A percentile compares a stretch with the other conserved stretches of the same genome.
phyloP scores from a whole-genome alignment of 768 basidiomycete genomes.

The Aureoboletus auriporus region DNA sequence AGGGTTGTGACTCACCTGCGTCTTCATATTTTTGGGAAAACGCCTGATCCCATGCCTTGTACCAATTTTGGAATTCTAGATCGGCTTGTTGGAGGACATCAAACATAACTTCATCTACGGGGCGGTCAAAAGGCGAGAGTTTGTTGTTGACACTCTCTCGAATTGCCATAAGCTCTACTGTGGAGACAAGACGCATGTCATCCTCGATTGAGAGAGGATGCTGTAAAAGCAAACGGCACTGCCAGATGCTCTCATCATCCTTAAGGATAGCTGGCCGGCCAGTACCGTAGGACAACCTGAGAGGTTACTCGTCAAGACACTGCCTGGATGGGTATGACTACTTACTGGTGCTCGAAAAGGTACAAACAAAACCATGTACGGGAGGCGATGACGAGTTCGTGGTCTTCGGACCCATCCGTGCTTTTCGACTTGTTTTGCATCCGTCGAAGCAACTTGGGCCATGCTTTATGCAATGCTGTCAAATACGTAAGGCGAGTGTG shows the following conservation, averaged over 20 bases:
- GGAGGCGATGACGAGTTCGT: constrained; percentile 74
- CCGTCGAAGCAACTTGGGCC: constrained; percentile 74
- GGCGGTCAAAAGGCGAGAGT: constrained; percentile 72
- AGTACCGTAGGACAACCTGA: constrained; percentile 91
- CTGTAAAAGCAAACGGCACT: constrained; percentile 73
- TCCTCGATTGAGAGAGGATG: constrained; percentile 90
- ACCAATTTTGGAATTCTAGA: constrained; percentile 78
- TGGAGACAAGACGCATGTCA: constrained; percentile 92
- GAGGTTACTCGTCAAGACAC: background rate
- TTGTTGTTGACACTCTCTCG: constrained; percentile 84
- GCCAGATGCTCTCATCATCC: constrained; percentile 86
- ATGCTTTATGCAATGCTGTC: constrained; percentile 85
- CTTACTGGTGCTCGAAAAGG: constrained; percentile 91
- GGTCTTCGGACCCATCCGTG: constrained; percentile 56
- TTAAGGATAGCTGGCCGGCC: constrained; percentile 90
- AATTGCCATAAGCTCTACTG: constrained; percentile 88
- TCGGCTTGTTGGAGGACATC: constrained; percentile 70
- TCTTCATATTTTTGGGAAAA: constrained; percentile 83
- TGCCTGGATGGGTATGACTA: constrained; percentile 8
- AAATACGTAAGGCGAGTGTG: constrained; percentile 5
- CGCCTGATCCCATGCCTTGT: constrained; percentile 69
- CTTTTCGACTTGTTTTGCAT: constrained; percentile 63
- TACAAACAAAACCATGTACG: constrained; percentile 94
- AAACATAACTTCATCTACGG: constrained; percentile 73
- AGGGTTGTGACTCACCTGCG: constrained; percentile 48